A percentile compares a stretch with the other conserved stretches of the same genome.
phyloP scores from a whole-genome alignment of 2,329 filamentous ascomycete genomes.

The Verticillium klebahnii region DNA sequence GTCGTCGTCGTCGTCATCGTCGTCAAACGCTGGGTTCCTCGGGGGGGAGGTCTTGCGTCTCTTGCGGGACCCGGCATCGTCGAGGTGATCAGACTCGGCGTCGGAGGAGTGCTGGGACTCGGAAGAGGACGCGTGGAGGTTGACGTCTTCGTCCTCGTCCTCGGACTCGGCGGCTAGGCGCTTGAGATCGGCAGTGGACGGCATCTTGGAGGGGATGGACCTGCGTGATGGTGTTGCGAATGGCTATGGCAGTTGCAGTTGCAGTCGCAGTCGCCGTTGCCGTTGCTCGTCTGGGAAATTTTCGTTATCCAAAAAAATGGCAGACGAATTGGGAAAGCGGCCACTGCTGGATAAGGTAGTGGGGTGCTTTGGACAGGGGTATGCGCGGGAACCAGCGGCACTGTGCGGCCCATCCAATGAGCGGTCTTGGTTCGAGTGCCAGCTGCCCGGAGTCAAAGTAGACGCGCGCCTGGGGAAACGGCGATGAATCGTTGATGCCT shows the following conservation, averaged over 20 bases:
- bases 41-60: conserved; percentile 33
- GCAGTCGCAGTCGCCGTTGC: not conserved
- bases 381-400: not conserved
- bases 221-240: no score
- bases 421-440: not conserved
- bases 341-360: not conserved
- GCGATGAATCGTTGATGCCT: not conserved
- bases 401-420: not conserved
- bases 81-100: conserved; percentile 45
- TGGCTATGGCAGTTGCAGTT: not conserved
- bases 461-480: conserved; percentile 13
- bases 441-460: not conserved
- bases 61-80: conserved; percentile 39
- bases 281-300: not conserved
- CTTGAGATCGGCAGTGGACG: conserved; percentile 5
- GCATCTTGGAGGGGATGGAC: conserved; percentile 1
- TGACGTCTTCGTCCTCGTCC: conserved; percentile 6
- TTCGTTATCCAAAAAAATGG: not conserved
- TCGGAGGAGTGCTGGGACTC: conserved; percentile 11
- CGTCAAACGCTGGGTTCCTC: conserved; percentile 14
- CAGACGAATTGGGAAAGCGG: not conserved
- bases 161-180: not conserved
- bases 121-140: conserved; percentile 9
- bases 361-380: not conserved
- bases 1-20: conserved; percentile 27